Evolutionary conservation across 2,329 filamentous ascomycete species (phyloP).

Genomic region (Thermochaetoides dissita): DNA sequence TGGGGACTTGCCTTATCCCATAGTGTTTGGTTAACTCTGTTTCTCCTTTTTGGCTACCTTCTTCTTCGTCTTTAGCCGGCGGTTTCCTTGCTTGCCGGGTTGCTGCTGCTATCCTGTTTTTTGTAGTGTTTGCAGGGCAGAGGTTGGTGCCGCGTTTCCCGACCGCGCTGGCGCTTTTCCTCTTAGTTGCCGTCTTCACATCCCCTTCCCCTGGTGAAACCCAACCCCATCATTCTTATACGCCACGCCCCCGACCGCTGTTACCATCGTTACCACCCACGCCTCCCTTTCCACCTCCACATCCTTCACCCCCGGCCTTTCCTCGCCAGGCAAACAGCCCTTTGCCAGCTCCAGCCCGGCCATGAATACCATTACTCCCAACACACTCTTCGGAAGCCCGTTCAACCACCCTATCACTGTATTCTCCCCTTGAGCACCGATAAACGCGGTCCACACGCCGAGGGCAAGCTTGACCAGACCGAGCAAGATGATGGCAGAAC

Average conservation of each 20-base stretch:
- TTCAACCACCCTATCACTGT: slow-evolving; percentile 57
- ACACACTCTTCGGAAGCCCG: slow-evolving; percentile 59
- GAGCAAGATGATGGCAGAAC: slow-evolving; percentile 67
- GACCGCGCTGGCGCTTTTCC: too few species aligned
- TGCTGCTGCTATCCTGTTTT: too few species aligned
- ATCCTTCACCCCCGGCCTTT: slow-evolving; percentile 48
- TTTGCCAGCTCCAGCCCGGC: slow-evolving; percentile 68
- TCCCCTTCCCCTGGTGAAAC: too few species aligned
- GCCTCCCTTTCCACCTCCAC: slow-evolving; percentile 39
- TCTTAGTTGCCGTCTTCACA: too few species aligned
- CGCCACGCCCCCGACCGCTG: slow-evolving; percentile 64
- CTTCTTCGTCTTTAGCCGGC: too few species aligned
- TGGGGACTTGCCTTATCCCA: too few species aligned
- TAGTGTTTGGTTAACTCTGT: too few species aligned
- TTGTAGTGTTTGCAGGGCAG: too few species aligned
- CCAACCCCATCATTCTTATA: slow-evolving; percentile 86
- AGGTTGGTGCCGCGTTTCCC: too few species aligned
- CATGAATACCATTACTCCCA: slow-evolving; percentile 81
- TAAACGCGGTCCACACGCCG: slow-evolving; percentile 53
- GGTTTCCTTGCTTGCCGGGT: too few species aligned
- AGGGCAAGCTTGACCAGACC: slow-evolving; percentile 62
- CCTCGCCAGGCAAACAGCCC: slow-evolving; percentile 65
- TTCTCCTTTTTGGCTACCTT: too few species aligned
- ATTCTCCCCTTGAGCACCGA: slow-evolving; percentile 41
- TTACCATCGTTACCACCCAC: slow-evolving; percentile 86